Evolutionary conservation across 306 rosid species (phyloP).

Genomic region (Mimosa bimucronata): DNA sequence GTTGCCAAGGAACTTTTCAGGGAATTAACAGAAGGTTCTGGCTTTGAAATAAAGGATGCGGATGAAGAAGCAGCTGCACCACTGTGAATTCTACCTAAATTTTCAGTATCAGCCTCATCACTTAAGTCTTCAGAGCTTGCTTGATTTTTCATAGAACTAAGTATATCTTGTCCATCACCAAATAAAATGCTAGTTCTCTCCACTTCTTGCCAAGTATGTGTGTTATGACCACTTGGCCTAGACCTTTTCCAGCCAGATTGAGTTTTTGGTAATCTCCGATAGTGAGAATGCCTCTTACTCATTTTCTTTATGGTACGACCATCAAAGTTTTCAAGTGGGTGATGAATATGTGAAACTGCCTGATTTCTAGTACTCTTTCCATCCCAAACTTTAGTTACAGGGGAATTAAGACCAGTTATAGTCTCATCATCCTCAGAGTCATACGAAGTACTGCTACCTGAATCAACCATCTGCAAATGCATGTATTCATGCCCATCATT

Average conservation of each 20-base stretch:
- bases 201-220: slow-evolving; percentile 81
- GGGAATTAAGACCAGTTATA: slow-evolving; percentile 90
- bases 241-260: slow-evolving; percentile 73
- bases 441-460: slow-evolving; percentile 77
- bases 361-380: slow-evolving; percentile 80
- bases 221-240: slow-evolving; percentile 53
- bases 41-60: slow-evolving; percentile 51
- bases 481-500: slow-evolving; percentile 51
- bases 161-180: slow-evolving; percentile 97
- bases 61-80: slow-evolving; percentile 92
- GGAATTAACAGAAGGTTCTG: slow-evolving; percentile 53
- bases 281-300: slow-evolving; percentile 56
- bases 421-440: slow-evolving; percentile 85
- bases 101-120: slow-evolving; percentile 73
- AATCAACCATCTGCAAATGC: slow-evolving; percentile 51
- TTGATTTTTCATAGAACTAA: slow-evolving; percentile 53
- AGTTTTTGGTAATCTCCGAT: slow-evolving; percentile 52
- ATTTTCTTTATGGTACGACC: slow-evolving; percentile 56
- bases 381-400: slow-evolving; percentile 97
- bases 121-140: slow-evolving; percentile 63
- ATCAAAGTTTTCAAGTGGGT: slow-evolving; percentile 86
- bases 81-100: slow-evolving; percentile 76
- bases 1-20: slow-evolving; percentile 61
- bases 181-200: slow-evolving; percentile 94
- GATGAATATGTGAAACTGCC: slow-evolving; percentile 78